Base-by-base conservation (phyloP, 2,329 filamentous ascomycete species). In the Neofusicoccum sp. region DNA sequence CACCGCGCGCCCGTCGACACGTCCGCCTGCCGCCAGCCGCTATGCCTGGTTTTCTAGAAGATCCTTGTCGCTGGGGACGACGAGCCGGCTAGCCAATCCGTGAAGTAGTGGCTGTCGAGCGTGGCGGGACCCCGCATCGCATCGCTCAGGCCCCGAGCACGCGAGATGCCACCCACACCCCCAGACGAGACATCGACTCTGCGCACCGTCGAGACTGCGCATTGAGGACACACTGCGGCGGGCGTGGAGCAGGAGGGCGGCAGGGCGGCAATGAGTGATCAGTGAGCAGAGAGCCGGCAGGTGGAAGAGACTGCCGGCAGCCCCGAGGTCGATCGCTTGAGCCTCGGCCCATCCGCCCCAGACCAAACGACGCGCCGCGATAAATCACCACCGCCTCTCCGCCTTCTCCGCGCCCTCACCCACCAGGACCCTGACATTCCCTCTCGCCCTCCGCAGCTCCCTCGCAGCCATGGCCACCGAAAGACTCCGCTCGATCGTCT, bases 401-500 rank as follows among this genome's bases (percentile, higher is more conserved):
- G 48, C 58, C 38, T 45, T 38, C 58, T 49, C 43, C 57, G 26
- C 38, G 11, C 20, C 47, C 5, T 38, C 28, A 33, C 2, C 28
- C 24, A 34, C 47, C 45, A 9, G 38, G 36, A 11, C 38, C 47
- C 34, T 30, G 16, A 33, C 54, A 38, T 44, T 33, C 24, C 12
- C 45, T 28, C 20, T 20, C 20, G 20, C 34, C 34, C 34, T 38
- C 14, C 34, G 34, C 34, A 38, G 34, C 8, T 8, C 34, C 2
- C 14, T n/a, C 20, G 20, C 20, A 20, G 36, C 28, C 47, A 95
- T 93, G 90, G 89, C 91, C 67, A 84, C 87, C 64, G 91, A 96
- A 81, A 87, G 93, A 78, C 87, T 98, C 68, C 89, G 86, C 71
- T 93, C 89, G 66, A 89, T 98, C 71, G 84, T 96, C 70, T 92